Conservation (phyloP, 2,329 filamentous ascomycete genomes). For the Colletotrichum lini region DNA sequence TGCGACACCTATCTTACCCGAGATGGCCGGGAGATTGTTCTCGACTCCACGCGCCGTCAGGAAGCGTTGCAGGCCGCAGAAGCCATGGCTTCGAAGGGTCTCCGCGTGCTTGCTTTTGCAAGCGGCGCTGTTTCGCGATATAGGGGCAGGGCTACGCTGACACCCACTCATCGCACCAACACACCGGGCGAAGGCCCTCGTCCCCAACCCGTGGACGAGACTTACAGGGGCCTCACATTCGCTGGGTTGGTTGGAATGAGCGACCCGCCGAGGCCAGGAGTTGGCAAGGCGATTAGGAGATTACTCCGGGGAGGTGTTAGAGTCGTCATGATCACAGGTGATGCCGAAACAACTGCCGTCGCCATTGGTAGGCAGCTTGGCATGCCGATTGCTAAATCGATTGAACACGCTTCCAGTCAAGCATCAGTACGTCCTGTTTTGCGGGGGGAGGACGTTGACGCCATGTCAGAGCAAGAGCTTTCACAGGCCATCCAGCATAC, state of each 20-base stretch:
- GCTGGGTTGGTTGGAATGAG: slow-evolving; percentile 97
- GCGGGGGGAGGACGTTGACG: slow-evolving; percentile 91
- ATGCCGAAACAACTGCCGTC: slow-evolving; percentile 93
- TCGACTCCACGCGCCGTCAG: slow-evolving; percentile 82
- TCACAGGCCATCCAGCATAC: slow-evolving; percentile 88
- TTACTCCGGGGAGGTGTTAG: slow-evolving; percentile 95
- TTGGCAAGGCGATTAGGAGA: slow-evolving; percentile 88
- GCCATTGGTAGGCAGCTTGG: slow-evolving; percentile 96
- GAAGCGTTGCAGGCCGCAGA: slow-evolving; percentile 86
- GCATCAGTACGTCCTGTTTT: slow-evolving; percentile 80
- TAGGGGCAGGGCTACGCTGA: slow-evolving; percentile 56
- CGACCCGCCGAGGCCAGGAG: slow-evolving; percentile 91
- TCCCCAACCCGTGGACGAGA: slow-evolving; percentile 67
- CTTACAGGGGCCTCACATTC: slow-evolving; percentile 88
- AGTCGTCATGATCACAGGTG: slow-evolving; percentile 99
- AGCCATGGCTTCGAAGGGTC: slow-evolving; percentile 87
- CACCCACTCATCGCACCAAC: slow-evolving; percentile 61
- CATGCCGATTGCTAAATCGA: slow-evolving; percentile 80
- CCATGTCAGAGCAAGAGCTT: slow-evolving; percentile 88
- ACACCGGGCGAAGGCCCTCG: slow-evolving; percentile 61
- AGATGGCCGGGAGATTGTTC: slow-evolving; percentile 87
- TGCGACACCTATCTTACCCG: slow-evolving; percentile 93
- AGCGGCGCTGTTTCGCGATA: slow-evolving; percentile 78
- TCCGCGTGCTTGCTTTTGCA: slow-evolving; percentile 93
- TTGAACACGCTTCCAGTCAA: slow-evolving; percentile 67